phyloP scores from a whole-genome alignment of 148 eudicot genomes.

The Cornus kousa region DNA sequence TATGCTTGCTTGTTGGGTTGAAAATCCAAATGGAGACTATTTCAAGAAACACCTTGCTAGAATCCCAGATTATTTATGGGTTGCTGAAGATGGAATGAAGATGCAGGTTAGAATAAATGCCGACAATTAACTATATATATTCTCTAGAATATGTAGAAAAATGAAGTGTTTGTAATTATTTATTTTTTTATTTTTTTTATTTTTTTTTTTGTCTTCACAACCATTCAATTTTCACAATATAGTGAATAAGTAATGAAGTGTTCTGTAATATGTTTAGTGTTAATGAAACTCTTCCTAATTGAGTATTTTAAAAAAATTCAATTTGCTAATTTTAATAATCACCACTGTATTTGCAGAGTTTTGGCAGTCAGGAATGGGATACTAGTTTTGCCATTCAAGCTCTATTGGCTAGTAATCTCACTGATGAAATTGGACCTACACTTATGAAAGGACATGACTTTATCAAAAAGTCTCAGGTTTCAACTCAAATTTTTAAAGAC shows the following conservation, averaged over 20 bases:
- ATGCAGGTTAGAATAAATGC: conserved; percentile 25
- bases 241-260: too few relatives aligned
- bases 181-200: too few relatives aligned
- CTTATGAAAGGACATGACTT: conserved; percentile 28
- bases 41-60: conserved; percentile 33
- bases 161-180: too few relatives aligned
- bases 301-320: neutral
- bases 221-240: too few relatives aligned
- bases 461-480: conserved; percentile 33
- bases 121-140: neutral
- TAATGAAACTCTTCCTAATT: neutral
- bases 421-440: conserved; percentile 21
- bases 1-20: conserved; percentile 22
- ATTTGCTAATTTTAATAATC: neutral
- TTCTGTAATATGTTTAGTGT: neutral
- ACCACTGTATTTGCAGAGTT: conserved; percentile 24
- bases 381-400: conserved; percentile 38
- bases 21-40: conserved; percentile 29
- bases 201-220: too few relatives aligned
- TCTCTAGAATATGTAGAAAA: too few relatives aligned
- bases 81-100: conserved; percentile 39
- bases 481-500: neutral
- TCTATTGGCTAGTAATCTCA: conserved; percentile 24
- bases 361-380: conserved; percentile 41
- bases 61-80: conserved; percentile 31